Evolutionary conservation across 805 yeast genomes (phyloP).

Genomic region (Wickerhamomyces rabaulensis): DNA sequence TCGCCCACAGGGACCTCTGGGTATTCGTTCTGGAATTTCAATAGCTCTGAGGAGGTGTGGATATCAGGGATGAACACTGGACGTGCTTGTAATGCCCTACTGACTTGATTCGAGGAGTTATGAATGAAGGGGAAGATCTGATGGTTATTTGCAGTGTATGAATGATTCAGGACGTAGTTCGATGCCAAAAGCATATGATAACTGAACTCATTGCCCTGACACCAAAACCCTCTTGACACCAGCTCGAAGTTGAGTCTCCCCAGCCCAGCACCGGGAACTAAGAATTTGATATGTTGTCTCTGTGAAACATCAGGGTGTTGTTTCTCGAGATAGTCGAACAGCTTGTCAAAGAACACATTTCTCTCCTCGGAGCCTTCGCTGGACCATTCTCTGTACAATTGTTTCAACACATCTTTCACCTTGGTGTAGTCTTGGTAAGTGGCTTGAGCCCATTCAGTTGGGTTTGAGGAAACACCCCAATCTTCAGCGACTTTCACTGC

Average conservation of each 20-base stretch:
- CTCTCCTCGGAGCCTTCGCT: conserved; percentile 46
- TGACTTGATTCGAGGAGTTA: conserved; percentile 39
- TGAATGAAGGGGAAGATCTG: conserved; percentile 53
- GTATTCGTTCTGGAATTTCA: conserved; percentile 25
- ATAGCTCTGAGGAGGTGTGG: conserved; percentile 35
- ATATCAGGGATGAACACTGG: conserved; percentile 51
- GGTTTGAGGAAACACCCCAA: conserved; percentile 44
- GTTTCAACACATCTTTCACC: conserved; percentile 50
- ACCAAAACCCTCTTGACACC: conserved; percentile 47
- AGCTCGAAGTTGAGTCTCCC: conserved; percentile 56
- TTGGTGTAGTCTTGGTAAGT: conserved; percentile 45
- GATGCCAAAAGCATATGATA: conserved; percentile 60
- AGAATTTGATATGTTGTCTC: conserved; percentile 37
- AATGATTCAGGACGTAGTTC: conserved; percentile 46
- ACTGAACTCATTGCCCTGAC: conserved; percentile 66
- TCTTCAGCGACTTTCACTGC: conserved; percentile 38
- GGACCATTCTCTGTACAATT: conserved; percentile 60
- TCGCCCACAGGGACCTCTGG: conserved; percentile 41
- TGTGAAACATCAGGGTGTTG: conserved; percentile 32
- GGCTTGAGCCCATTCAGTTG: conserved; percentile 38
- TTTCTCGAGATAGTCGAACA: conserved; percentile 28
- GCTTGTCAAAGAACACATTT: conserved; percentile 29
- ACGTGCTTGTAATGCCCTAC: conserved; percentile 43
- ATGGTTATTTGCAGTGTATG: conserved; percentile 33
- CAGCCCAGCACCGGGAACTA: conserved; percentile 63